Conservation (phyloP, 345 rosid species). For the Brassica cretica region DNA sequence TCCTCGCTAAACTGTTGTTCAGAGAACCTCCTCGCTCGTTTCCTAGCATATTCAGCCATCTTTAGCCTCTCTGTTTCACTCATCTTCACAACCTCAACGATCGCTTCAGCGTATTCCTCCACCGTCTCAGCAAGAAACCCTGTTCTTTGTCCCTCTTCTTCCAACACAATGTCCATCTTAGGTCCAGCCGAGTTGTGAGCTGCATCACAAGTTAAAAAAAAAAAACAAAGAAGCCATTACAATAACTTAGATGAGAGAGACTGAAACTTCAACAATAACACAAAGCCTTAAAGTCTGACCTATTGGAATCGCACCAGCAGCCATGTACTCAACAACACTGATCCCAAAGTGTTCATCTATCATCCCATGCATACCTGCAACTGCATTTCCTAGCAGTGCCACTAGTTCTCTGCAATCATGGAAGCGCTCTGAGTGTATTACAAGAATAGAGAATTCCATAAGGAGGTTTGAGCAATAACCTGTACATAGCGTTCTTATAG, state of each 20-base stretch:
- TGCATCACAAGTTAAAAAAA: slow-evolving; percentile 33
- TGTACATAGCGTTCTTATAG: slow-evolving; percentile 70
- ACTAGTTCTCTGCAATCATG: slow-evolving; percentile 67
- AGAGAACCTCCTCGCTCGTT: slow-evolving; percentile 66
- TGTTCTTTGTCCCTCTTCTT: slow-evolving; percentile 77
- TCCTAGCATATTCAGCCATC: slow-evolving; percentile 79
- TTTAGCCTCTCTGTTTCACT: slow-evolving; percentile 60
- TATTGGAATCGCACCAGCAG: slow-evolving; percentile 94
- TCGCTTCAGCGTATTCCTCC: slow-evolving; percentile 78
- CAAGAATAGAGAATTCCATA: background rate
- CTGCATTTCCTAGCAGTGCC: slow-evolving; percentile 68
- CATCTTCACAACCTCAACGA: slow-evolving; percentile 58
- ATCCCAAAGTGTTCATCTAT: slow-evolving; percentile 92
- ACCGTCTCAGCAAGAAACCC: slow-evolving; percentile 79
- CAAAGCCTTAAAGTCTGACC: slow-evolving; percentile 43
- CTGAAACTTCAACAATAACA: background rate
- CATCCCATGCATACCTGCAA: slow-evolving; percentile 82
- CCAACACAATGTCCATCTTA: slow-evolving; percentile 87
- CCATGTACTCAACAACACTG: slow-evolving; percentile 89
- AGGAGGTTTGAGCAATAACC: slow-evolving; percentile 45
- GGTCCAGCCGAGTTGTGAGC: slow-evolving; percentile 97
- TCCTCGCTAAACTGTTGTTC: slow-evolving; percentile 74
- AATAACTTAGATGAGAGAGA: background rate
- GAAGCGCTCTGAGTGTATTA: slow-evolving; percentile 8
- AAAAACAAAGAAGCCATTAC: slow-evolving; percentile 5